Percentiles rank a stretch among this genome's conserved stretches.
Conservation (phyloP, 352 stramenopile species). For the Phytophthora cactorum region DNA sequence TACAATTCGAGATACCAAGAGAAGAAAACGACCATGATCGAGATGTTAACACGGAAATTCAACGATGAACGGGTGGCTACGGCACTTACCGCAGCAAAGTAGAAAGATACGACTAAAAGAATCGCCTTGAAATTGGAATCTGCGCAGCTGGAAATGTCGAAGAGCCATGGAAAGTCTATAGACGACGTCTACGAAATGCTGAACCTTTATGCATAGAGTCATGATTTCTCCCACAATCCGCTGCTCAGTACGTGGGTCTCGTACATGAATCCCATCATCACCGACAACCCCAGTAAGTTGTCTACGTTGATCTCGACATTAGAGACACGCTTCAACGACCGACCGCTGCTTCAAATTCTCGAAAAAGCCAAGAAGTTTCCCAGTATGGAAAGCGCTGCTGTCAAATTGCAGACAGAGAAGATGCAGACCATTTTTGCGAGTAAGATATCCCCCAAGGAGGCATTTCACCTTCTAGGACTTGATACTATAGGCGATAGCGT, state of each 20-base stretch:
- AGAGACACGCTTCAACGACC: neutral
- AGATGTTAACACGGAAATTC: neutral
- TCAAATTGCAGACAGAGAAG: conserved; percentile 1
- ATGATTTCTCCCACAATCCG: neutral
- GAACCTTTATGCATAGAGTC: neutral
- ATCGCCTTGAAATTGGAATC: neutral
- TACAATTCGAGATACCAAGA: neutral
- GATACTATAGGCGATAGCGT: neutral
- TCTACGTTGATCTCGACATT: neutral
- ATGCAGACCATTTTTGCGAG: neutral
- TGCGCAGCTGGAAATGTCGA: conserved; percentile 3
- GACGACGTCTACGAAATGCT: neutral
- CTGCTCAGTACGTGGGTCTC: neutral
- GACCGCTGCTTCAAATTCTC: neutral
- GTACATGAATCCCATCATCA: conserved; percentile 1
- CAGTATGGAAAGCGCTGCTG: neutral
- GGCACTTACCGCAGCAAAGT: neutral
- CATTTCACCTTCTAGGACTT: neutral
- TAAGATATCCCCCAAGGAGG: neutral
- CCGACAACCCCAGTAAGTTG: neutral
- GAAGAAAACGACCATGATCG: conserved; percentile 3
- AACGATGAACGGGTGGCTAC: neutral
- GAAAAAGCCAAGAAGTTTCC: neutral
- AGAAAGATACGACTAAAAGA: neutral
- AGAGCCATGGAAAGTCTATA: neutral